Evolutionary conservation across 306 rosid species (phyloP).

Genomic region (Prosopis cineraria): DNA sequence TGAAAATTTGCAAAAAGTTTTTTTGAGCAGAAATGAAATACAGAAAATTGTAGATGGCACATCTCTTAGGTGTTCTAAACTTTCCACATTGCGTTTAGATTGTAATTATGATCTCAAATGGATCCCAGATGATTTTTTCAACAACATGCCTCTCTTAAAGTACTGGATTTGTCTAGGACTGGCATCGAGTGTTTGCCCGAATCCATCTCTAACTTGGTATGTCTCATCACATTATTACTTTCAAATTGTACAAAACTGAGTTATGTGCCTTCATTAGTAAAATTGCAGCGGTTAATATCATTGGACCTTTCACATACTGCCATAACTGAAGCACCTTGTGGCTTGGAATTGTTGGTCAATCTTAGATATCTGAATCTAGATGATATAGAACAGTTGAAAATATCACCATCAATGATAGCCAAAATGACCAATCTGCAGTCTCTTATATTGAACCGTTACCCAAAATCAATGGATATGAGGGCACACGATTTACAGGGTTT

Average conservation of each 20-base stretch:
- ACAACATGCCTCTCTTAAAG: not conserved
- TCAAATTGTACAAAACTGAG: not conserved
- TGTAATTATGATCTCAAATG: not conserved
- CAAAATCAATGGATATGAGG: not conserved
- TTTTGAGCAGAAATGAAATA: not conserved
- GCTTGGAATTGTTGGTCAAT: too few species aligned
- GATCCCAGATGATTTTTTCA: not conserved
- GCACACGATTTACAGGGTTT: not conserved
- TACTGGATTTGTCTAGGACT: not conserved
- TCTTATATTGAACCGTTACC: not conserved
- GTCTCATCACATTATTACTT: not conserved
- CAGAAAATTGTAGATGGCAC: not conserved
- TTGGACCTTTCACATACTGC: slow-evolving; percentile 21
- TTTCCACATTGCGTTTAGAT: slow-evolving; percentile 23
- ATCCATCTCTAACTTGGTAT: too few species aligned
- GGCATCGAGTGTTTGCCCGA: not conserved
- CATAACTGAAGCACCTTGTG: slow-evolving; percentile 18
- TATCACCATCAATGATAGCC: not conserved
- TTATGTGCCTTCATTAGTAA: not conserved
- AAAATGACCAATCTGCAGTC: not conserved
- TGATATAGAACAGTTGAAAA: not conserved
- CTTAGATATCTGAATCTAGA: too few species aligned
- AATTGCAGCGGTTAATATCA: not conserved
- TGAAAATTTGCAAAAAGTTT: not conserved
- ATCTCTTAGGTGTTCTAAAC: slow-evolving; percentile 29